Evolutionary conservation across 2,329 filamentous ascomycete species (phyloP), one percentile per base, ranked within the genome.

Genomic region (Neopestalotiopsis clavispora): DNA sequence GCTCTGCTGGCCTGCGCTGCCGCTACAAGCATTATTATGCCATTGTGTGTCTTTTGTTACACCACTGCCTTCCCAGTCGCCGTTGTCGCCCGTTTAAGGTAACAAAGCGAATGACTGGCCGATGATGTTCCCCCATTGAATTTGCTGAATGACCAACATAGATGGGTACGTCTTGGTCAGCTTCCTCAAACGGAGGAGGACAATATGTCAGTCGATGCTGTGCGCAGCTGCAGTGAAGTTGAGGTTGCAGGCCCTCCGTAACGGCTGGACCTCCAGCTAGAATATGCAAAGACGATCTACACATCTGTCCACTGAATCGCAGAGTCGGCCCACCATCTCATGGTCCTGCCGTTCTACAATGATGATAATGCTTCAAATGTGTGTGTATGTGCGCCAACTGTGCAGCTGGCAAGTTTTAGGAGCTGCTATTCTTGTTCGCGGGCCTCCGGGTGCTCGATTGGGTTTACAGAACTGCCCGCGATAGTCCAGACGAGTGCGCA

Each of bases 261-360:
- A 20, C 45, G n/a, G 45, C 45, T 52, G 45, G 45, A 20, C n/a
- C 13, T 49, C 3, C n/a, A 28, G 23, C 23, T 20, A 20, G n/a
- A 30, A 20, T 34, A 38, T 40, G 30, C 59, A 34, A 61, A 20
- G 13, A 49, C 12, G 61, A 32, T 45, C 34, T 38, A 20, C 17
- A 49, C 10, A 12, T 20, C 61, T 34, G 40, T 66, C 45, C 63
- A 66, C 56, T 20, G 32, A 65, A 32, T 52, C n/a, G 28, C 63
- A 34, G 12, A 57, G 17, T 66, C 49, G 45, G 52, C 63, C 63
- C 63, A 66, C 63, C 63, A 66, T 66, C 63, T 66, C 32, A 13
- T 57, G 63, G 63, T 66, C 14, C 10, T 45, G 20, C n/a, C 40
- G 20, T 30, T 49, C 20, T 13, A 49, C 34, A 64, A 45, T 34